These are phyloP conservation scores for Fusarium lyarnte DNA, from an alignment of 2,329 filamentous ascomycete species.

Conservation along the genomic window DNA sequence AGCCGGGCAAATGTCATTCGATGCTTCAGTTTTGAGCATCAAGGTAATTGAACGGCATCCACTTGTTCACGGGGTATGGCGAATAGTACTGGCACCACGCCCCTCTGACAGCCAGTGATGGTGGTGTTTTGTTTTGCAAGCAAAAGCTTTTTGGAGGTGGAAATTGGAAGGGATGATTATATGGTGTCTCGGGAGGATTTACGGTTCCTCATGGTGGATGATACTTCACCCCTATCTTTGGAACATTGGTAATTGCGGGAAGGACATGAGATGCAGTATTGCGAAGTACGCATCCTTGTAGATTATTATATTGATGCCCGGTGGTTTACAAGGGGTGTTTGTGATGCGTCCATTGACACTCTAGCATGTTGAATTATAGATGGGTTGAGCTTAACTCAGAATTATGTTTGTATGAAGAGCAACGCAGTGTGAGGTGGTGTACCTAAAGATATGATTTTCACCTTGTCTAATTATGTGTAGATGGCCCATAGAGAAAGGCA, in stretches of 20 bases:
- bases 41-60: constrained; percentile 1
- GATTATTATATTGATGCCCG: constrained; percentile 35
- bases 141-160: constrained; percentile 42
- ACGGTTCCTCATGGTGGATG: constrained; percentile 38
- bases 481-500: not conserved
- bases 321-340: constrained; percentile 7
- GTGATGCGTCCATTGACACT: constrained; percentile 5
- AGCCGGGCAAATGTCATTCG: not conserved
- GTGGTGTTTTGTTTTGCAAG: constrained; percentile 40
- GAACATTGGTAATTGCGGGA: constrained; percentile 36
- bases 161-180: constrained; percentile 38
- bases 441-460: not conserved
- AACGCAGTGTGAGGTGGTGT: not conserved
- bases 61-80: constrained; percentile 6
- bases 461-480: not conserved
- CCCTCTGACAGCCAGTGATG: constrained; percentile 24
- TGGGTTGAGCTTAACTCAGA: not conserved
- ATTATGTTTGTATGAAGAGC: not conserved
- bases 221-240: constrained; percentile 24
- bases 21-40: not conserved
- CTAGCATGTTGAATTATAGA: constrained; percentile 3
- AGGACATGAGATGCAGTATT: constrained; percentile 27
- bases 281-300: constrained; percentile 31
- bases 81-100: constrained; percentile 4
- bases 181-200: constrained; percentile 43